phyloP scores from a whole-genome alignment of 1,284 basidiomycete genomes.

The Tylopilus sp. region DNA sequence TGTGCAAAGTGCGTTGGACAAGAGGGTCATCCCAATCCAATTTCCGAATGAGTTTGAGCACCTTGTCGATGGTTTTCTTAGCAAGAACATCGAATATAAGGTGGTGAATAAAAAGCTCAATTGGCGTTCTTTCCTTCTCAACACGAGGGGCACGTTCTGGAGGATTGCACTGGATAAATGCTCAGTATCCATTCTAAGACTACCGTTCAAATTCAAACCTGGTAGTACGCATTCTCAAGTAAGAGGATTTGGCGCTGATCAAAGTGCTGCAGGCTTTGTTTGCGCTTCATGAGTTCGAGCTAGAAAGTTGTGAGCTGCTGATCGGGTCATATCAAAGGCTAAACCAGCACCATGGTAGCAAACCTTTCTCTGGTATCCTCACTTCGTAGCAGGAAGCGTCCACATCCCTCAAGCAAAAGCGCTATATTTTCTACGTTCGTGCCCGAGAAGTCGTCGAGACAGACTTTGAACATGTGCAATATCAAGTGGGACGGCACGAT shows the following conservation, averaged over 20 bases:
- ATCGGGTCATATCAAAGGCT: neutral
- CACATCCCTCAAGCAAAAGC: slow-evolving; percentile 90
- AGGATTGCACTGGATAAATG: slow-evolving; percentile 81
- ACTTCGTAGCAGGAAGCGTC: slow-evolving; percentile 85
- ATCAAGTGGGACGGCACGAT: slow-evolving; percentile 93
- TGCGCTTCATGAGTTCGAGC: slow-evolving; percentile 93
- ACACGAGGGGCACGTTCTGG: slow-evolving; percentile 87
- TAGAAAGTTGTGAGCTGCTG: slow-evolving; percentile 34
- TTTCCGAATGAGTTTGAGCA: slow-evolving; percentile 88
- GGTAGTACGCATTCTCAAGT: slow-evolving; percentile 98
- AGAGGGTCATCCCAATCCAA: slow-evolving; percentile 89
- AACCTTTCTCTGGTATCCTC: slow-evolving; percentile 89
- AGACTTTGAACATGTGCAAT: slow-evolving; percentile 95
- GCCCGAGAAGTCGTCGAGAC: slow-evolving; percentile 91
- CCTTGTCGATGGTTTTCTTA: slow-evolving; percentile 91
- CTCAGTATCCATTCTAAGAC: slow-evolving; percentile 6
- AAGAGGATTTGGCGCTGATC: slow-evolving; percentile 88
- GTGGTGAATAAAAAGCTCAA: slow-evolving; percentile 92
- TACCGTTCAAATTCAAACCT: slow-evolving; percentile 48
- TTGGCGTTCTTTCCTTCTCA: slow-evolving; percentile 82
- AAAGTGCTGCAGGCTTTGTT: slow-evolving; percentile 89
- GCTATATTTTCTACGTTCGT: slow-evolving; percentile 94
- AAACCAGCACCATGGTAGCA: slow-evolving; percentile 63
- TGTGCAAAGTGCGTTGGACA: slow-evolving; percentile 57
- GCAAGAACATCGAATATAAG: slow-evolving; percentile 88